Percentiles rank a stretch among this genome's conserved stretches.
These are phyloP conservation scores for Aspergillus pseudoterreus DNA, from an alignment of 2,329 filamentous ascomycete species.

Conservation along the genomic window DNA sequence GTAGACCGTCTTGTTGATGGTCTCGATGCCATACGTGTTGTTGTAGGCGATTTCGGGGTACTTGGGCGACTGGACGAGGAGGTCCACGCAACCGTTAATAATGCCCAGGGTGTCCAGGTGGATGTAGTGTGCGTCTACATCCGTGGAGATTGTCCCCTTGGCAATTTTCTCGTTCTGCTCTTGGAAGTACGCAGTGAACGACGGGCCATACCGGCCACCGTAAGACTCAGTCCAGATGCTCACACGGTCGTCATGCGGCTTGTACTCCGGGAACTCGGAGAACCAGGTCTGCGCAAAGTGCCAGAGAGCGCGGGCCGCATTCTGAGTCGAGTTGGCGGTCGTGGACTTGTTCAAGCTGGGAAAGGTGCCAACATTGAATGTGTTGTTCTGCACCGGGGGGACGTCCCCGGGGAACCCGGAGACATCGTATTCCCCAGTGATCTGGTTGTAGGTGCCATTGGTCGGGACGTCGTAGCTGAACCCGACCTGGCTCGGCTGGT, in stretches of 20 bases:
- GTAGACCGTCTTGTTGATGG: slow-evolving; percentile 48
- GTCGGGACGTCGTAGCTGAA: slow-evolving; percentile 51
- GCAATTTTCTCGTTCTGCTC: slow-evolving; percentile 41
- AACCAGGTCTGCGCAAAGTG: slow-evolving; percentile 61
- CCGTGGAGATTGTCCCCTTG: slow-evolving; percentile 24
- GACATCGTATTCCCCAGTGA: slow-evolving; percentile 22
- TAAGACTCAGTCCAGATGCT: slow-evolving; percentile 47
- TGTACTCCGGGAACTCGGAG: slow-evolving; percentile 60
- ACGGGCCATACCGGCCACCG: slow-evolving; percentile 43
- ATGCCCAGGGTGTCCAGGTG: slow-evolving; percentile 53
- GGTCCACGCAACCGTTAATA: slow-evolving; percentile 56
- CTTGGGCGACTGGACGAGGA: slow-evolving; percentile 44
- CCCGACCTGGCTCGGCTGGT: slow-evolving; percentile 60
- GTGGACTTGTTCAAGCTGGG: slow-evolving; percentile 42
- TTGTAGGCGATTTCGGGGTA: slow-evolving; percentile 54
- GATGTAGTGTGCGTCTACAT: slow-evolving; percentile 30
- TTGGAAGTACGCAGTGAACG: slow-evolving; percentile 38
- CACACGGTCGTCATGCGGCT: slow-evolving; percentile 52
- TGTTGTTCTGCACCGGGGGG: slow-evolving; percentile 47
- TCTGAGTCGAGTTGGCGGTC: slow-evolving; percentile 50
- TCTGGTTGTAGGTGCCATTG: slow-evolving; percentile 37
- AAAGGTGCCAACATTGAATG: slow-evolving; percentile 52
- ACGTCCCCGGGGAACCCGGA: slow-evolving; percentile 22
- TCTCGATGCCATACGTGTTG: slow-evolving; percentile 57
- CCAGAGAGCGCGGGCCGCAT: slow-evolving; percentile 56